Evolutionary conservation across 2,329 filamentous ascomycete genomes (phyloP).

Genomic region (Neofusicoccum ribis): DNA sequence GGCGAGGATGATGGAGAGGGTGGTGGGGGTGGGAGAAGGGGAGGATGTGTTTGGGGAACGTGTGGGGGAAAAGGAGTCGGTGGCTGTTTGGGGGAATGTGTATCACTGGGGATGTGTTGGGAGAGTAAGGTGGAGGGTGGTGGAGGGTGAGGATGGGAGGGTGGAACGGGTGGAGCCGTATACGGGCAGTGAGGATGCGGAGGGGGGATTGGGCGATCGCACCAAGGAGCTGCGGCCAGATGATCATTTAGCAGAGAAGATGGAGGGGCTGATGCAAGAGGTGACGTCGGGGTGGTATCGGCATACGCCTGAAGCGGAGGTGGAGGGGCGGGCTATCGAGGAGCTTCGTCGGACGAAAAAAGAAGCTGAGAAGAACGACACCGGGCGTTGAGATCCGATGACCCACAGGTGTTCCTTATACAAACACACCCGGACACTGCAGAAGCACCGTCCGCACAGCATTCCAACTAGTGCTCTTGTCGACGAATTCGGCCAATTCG

Average conservation of each 20-base stretch:
- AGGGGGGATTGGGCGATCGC: background rate
- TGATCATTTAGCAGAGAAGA: background rate
- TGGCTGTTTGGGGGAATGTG: background rate
- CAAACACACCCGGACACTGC: too few relatives aligned
- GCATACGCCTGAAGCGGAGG: too few relatives aligned
- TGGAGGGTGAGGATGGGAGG: background rate
- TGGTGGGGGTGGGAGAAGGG: background rate
- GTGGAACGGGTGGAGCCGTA: background rate
- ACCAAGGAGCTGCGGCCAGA: background rate
- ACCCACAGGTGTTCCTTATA: too few relatives aligned
- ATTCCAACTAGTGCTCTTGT: too few relatives aligned
- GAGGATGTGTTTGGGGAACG: background rate
- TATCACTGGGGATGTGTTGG: background rate
- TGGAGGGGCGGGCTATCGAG: too few relatives aligned
- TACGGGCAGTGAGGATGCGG: background rate
- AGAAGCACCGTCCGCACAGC: too few relatives aligned
- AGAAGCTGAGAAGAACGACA: too few relatives aligned
- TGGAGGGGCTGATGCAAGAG: too few relatives aligned
- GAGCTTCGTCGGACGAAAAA: too few relatives aligned
- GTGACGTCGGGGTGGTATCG: too few relatives aligned
- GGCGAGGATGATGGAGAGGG: background rate
- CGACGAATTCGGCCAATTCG: too few relatives aligned
- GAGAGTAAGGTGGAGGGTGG: background rate
- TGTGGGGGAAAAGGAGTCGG: background rate
- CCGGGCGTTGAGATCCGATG: too few relatives aligned